Conservation (phyloP, 352 stramenopile species). For the Phytophthora nicotianae region DNA sequence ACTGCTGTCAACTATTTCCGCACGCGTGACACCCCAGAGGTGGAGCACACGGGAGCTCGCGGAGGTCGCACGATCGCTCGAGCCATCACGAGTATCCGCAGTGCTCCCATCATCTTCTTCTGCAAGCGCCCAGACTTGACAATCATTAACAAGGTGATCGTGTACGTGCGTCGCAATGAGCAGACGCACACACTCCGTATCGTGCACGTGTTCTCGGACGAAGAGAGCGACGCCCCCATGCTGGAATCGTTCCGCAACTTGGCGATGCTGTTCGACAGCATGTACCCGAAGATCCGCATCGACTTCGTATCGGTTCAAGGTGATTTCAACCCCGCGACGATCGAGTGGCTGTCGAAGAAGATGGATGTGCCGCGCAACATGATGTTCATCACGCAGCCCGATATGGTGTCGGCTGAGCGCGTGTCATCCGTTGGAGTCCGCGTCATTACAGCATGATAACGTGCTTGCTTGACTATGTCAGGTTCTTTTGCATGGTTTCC, state of each 20-base stretch:
- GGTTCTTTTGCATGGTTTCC: not conserved
- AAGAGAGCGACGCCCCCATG: constrained; percentile 5
- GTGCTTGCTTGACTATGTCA: not conserved
- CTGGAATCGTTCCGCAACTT: not conserved
- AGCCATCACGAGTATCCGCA: constrained; percentile 73
- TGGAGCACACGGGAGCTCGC: constrained; percentile 62
- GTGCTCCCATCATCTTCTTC: constrained; percentile 92
- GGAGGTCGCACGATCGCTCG: constrained; percentile 80
- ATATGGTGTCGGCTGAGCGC: constrained; percentile 64
- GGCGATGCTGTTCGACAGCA: not conserved
- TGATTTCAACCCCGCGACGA: constrained; percentile 62
- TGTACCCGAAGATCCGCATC: constrained; percentile 89
- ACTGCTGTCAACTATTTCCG: not conserved
- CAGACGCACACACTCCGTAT: constrained; percentile 70
- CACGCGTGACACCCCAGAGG: constrained; percentile 1
- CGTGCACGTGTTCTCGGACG: constrained; percentile 63
- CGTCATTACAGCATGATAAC: constrained; percentile 64
- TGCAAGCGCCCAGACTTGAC: constrained; percentile 91
- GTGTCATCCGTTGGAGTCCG: constrained; percentile 75
- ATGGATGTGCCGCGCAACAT: constrained; percentile 80
- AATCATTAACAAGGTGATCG: constrained; percentile 93
- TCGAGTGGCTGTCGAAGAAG: constrained; percentile 75
- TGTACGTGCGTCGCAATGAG: constrained; percentile 89
- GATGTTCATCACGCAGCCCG: constrained; percentile 91
- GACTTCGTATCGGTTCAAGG: constrained; percentile 70